Conservation (phyloP, 306 rosid genomes). For the Parietaria judaica region DNA sequence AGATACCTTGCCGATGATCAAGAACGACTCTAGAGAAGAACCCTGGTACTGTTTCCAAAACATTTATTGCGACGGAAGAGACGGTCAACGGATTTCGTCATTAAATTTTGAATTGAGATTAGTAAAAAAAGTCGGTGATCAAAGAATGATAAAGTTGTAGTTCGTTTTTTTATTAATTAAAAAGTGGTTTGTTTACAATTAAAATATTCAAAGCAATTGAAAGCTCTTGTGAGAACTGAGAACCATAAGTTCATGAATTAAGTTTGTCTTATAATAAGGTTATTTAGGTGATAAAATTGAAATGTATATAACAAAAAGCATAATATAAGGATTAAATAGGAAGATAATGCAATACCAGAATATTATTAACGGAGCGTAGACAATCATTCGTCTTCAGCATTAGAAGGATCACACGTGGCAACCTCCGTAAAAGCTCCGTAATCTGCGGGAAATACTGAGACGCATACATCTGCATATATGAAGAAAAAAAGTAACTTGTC, state of each 20-base stretch:
- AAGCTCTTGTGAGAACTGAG: background rate
- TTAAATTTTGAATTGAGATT: background rate
- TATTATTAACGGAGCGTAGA: conserved; percentile 75
- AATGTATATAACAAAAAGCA: background rate
- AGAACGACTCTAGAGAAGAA: conserved; percentile 78
- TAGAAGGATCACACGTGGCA: conserved; percentile 84
- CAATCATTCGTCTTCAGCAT: conserved; percentile 99
- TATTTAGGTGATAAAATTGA: background rate
- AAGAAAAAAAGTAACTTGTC: conserved; percentile 17
- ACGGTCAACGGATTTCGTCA: background rate
- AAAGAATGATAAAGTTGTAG: too few relatives aligned
- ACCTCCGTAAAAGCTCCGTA: conserved; percentile 83
- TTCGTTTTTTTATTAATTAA: too few relatives aligned
- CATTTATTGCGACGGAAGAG: conserved; percentile 7
- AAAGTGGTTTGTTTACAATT: too few relatives aligned
- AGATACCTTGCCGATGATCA: conserved; percentile 74
- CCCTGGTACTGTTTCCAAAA: conserved; percentile 60
- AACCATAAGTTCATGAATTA: background rate
- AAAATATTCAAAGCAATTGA: background rate
- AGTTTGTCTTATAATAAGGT: background rate
- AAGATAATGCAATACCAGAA: conserved; percentile 51
- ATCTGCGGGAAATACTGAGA: conserved; percentile 83
- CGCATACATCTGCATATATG: conserved; percentile 80
- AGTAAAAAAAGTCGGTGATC: background rate
- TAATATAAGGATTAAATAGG: conserved; percentile 1